Evolutionary conservation across 805 yeast species (phyloP).

Genomic region (Saturnispora galanensis): DNA sequence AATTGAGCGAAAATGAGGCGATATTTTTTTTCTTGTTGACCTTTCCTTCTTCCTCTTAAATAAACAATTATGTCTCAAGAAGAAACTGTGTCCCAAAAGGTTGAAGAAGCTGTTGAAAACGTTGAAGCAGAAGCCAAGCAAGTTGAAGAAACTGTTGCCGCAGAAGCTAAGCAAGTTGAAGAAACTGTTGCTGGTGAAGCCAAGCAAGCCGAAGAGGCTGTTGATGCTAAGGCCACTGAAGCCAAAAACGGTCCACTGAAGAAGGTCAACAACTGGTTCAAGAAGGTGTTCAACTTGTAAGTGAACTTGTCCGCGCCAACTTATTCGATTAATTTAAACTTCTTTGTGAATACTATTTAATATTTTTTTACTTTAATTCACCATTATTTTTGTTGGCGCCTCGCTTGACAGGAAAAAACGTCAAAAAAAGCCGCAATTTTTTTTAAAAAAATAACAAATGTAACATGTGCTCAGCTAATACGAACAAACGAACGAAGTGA

Average conservation of each 20-base stretch:
- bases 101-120: conserved; percentile 10
- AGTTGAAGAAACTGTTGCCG: conserved; percentile 9
- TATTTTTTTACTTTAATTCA: too few species aligned
- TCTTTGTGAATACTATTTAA: background rate
- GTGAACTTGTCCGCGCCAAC: background rate
- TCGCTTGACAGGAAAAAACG: too few species aligned
- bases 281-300: conserved; percentile 16
- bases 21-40: conserved; percentile 2
- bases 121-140: conserved; percentile 13
- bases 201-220: conserved; percentile 10
- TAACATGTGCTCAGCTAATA: too few species aligned
- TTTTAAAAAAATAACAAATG: too few species aligned
- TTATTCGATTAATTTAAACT: conserved; percentile 2
- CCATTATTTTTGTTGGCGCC: too few species aligned
- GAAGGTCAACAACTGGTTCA: conserved; percentile 24
- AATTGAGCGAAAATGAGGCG: background rate
- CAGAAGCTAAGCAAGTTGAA: conserved; percentile 12
- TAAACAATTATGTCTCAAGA: background rate
- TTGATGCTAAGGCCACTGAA: conserved; percentile 1
- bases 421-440: too few species aligned
- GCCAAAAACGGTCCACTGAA: conserved; percentile 13
- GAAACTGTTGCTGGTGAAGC: conserved; percentile 9
- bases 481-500: too few species aligned
- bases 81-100: conserved; percentile 13
- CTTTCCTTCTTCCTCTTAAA: background rate